Evolutionary conservation across 2,329 filamentous ascomycete genomes (phyloP).

Genomic region (Trichothecium sympodiale): DNA sequence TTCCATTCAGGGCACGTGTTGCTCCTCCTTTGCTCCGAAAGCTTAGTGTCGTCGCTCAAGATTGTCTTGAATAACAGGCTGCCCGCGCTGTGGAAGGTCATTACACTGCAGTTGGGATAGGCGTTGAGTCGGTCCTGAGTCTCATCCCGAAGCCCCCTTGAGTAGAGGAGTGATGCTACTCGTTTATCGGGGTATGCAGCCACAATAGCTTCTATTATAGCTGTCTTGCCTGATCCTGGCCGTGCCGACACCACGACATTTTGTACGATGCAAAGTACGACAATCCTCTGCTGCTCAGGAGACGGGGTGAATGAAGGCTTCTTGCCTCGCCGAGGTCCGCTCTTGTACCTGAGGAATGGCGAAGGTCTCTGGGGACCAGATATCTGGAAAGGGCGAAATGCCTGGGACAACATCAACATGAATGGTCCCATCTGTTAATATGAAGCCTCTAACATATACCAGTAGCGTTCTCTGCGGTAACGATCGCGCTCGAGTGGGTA

Average conservation of each 20-base stretch:
- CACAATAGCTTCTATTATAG: slow-evolving; percentile 17
- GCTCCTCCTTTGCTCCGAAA: slow-evolving; percentile 6
- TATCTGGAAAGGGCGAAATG: too few species aligned
- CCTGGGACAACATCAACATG: too few species aligned
- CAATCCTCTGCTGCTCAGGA: slow-evolving; percentile 13
- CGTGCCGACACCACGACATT: slow-evolving; percentile 20
- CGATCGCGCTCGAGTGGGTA: too few species aligned
- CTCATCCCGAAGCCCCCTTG: slow-evolving; percentile 14
- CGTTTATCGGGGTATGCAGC: slow-evolving; percentile 10
- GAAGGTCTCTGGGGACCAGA: too few species aligned
- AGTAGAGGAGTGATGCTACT: slow-evolving; percentile 3
- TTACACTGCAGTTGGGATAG: slow-evolving; percentile 10
- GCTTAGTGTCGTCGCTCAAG: slow-evolving; percentile 9
- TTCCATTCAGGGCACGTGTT: slow-evolving; percentile 11
- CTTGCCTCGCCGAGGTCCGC: not conserved
- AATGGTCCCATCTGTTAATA: too few species aligned
- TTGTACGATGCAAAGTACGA: slow-evolving; percentile 10
- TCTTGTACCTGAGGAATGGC: too few species aligned
- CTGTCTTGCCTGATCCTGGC: slow-evolving; percentile 20
- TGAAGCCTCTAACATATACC: too few species aligned
- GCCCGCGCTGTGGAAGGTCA: slow-evolving; percentile 16
- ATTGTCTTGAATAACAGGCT: slow-evolving; percentile 9
- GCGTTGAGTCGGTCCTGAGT: slow-evolving; percentile 11
- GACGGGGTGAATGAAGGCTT: slow-evolving; percentile 10
- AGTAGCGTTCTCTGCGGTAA: too few species aligned